Percentiles rank a stretch among this genome's conserved stretches.
Evolutionary conservation across 1,284 basidiomycete genomes (phyloP).

Genomic region (Leccinum angustisporum): DNA sequence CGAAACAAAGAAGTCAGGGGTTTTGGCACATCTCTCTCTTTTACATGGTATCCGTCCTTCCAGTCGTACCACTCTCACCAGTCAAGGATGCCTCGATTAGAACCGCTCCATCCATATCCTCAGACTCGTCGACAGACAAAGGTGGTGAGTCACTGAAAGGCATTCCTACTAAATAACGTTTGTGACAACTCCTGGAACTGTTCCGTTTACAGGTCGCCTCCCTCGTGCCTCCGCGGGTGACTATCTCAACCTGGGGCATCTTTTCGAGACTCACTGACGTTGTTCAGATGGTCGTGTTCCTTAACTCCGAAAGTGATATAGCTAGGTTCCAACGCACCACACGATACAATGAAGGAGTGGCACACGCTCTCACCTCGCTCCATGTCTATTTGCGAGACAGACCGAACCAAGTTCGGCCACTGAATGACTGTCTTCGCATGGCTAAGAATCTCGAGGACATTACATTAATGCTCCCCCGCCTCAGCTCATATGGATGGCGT

Average conservation of each 20-base stretch:
- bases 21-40: background rate
- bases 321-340: background rate
- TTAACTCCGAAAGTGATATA: background rate
- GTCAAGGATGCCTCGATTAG: background rate
- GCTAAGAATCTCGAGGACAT: background rate
- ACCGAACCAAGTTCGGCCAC: background rate
- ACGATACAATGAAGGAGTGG: background rate
- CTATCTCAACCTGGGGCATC: background rate
- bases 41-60: background rate
- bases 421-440: background rate
- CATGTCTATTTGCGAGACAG: background rate
- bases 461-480: background rate
- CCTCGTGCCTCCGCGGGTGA: background rate
- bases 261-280: background rate
- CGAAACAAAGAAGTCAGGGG: background rate
- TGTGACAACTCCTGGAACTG: background rate
- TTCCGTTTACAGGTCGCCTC: background rate
- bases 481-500: background rate
- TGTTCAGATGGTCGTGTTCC: background rate
- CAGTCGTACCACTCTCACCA: background rate
- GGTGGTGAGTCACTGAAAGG: background rate
- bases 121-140: background rate
- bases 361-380: background rate
- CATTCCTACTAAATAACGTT: background rate
- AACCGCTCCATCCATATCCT: background rate